Base-by-base conservation (phyloP, 2,329 filamentous ascomycete genomes). In the Chalaropsis ovoidea region DNA sequence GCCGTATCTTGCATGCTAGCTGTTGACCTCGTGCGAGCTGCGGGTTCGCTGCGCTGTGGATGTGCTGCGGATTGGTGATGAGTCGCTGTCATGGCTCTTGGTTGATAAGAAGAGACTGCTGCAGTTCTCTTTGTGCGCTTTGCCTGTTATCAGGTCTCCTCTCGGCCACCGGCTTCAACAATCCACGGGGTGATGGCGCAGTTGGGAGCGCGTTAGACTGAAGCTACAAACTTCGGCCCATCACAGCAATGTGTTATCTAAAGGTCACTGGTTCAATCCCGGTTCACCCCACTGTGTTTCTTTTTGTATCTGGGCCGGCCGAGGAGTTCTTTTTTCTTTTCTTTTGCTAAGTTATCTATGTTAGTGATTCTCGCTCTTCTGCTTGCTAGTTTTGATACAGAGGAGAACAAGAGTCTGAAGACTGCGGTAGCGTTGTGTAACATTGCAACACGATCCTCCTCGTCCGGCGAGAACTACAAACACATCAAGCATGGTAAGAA, bases 171-270 rank as follows among this genome's bases (percentile, higher is more conserved):
- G 10, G 10, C 10, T 5, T 43, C 42, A 43, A 43, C 42, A 52
- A 54, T 31, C 31, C 31, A 31, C 2, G 65, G 65, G 65, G 65
- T 54, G 65, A 52, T 67, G 61, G 65, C 65, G 65, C 65, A 67
- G 65, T 67, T 67, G 65, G 65, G 65, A 67, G 65, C 65, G 65
- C 65, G 65, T 67, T 67, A 67, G 65, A 67, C 65, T 67, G 65
- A 67, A 67, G 65, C 65, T 35, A 64, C 49, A 52, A 67, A 67
- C 65, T 67, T 64, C 65, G 22, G 65, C 65, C 62, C 11, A 13
- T 62, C 60, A 27, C 22, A 41, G 5, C n/a, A n/a, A 41, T 52
- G 4, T 64, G 65, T 61, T 64, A 67, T 67, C 65, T 67, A 67
- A 67, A 67, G 65, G 65, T 67, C 65, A 67, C 65, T 52, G 65